A percentile compares a stretch with the other conserved stretches of the same genome.
Evolutionary conservation across 164 flowering plant species (phyloP).

Genomic region (Warburgia ugandensis): DNA sequence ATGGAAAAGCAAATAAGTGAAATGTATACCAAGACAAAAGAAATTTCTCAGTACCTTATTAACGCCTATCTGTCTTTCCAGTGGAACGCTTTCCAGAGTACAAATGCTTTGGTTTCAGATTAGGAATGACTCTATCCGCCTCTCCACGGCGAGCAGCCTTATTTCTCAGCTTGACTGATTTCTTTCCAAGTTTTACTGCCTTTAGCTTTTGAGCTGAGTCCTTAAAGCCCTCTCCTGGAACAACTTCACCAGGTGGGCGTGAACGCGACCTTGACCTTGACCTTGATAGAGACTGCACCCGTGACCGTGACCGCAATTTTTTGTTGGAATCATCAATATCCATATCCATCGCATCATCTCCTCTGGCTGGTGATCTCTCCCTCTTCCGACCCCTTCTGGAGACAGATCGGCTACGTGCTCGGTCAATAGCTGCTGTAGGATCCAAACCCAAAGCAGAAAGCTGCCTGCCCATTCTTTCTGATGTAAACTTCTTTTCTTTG

Average conservation of each 20-base stretch:
- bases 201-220: constrained; percentile 56
- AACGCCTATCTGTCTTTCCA: constrained; percentile 73
- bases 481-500: constrained; percentile 56
- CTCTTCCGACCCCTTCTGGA: constrained; percentile 60
- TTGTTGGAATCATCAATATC: constrained; percentile 45
- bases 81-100: constrained; percentile 70
- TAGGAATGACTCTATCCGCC: constrained; percentile 83
- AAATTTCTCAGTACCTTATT: too few relatives aligned
- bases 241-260: constrained; percentile 59
- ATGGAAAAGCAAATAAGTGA: neutral
- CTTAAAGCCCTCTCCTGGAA: constrained; percentile 75
- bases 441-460: constrained; percentile 61
- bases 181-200: constrained; percentile 46
- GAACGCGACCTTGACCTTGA: constrained; percentile 51
- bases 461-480: constrained; percentile 89
- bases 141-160: constrained; percentile 86
- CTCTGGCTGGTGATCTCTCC: constrained; percentile 49
- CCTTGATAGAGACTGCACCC: constrained; percentile 23
- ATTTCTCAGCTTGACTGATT: constrained; percentile 53
- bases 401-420: constrained; percentile 59
- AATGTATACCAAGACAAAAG: constrained; percentile 2
- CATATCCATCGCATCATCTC: constrained; percentile 42
- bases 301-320: constrained; percentile 37
- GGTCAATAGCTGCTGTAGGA: constrained; percentile 54
- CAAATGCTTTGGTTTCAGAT: constrained; percentile 75